These are phyloP conservation scores for Breviolum minutum DNA, from an alignment of 73 alveolate species.

Conservation along the genomic window DNA sequence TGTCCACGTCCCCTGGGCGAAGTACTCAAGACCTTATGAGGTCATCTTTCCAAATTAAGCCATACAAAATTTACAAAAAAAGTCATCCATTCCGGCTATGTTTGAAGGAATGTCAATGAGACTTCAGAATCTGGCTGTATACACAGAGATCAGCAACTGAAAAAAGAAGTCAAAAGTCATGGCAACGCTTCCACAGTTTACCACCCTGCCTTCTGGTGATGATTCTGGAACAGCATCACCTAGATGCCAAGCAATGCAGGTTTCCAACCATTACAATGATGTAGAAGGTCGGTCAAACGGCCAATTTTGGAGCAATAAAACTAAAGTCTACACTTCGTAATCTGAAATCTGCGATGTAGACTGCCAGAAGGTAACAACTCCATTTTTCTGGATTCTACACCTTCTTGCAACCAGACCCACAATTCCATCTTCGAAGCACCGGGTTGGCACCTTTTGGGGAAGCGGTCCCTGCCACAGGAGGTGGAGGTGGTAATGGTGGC, in stretches of 20 bases:
- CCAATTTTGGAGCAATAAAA: not conserved
- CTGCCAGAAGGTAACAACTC: too few relatives aligned
- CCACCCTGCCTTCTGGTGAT: not conserved
- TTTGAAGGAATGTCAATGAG: too few relatives aligned
- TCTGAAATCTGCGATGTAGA: too few relatives aligned
- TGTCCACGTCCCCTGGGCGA: conserved; percentile 79
- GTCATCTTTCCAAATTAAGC: not conserved
- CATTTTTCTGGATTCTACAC: too few relatives aligned
- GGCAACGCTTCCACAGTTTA: not conserved
- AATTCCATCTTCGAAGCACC: too few relatives aligned
- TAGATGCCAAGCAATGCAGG: not conserved
- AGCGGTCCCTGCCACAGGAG: not conserved
- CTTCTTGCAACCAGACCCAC: too few relatives aligned
- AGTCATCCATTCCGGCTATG: not conserved
- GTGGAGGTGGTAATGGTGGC: conserved; percentile 6
- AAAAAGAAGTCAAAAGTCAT: not conserved
- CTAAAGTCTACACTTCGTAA: too few relatives aligned
- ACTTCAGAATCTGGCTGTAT: too few relatives aligned
- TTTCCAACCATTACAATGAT: not conserved
- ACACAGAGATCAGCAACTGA: too few relatives aligned
- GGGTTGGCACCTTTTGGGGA: not conserved
- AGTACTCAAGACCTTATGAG: too few relatives aligned
- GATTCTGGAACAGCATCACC: not conserved
- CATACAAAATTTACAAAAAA: not conserved
- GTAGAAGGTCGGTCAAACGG: too few relatives aligned